Conservation (phyloP, 2,329 filamentous ascomycete genomes). For the Nannizziopsis arthrosporioides region DNA sequence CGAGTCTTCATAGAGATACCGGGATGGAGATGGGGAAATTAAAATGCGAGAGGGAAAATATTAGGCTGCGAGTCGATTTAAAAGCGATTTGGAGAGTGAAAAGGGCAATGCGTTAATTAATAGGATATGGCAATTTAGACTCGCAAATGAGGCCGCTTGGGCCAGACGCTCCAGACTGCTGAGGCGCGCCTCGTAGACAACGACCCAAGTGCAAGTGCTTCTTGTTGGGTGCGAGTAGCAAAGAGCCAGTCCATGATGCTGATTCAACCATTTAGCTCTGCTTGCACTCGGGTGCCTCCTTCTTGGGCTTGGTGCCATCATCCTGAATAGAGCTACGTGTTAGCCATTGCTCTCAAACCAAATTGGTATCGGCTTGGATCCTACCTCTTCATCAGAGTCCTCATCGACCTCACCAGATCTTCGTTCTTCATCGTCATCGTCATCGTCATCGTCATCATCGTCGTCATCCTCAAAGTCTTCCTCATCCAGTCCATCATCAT, state of each 20-base stretch:
- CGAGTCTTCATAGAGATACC: not conserved
- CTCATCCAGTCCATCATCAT: constrained; percentile 73
- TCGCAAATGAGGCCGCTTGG: no score
- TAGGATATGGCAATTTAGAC: not conserved
- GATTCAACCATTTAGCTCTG: constrained; percentile 54
- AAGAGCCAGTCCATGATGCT: not conserved
- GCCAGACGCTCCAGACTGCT: no score
- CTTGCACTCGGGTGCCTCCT: constrained; percentile 92
- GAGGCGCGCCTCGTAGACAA: not conserved
- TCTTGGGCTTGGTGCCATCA: constrained; percentile 79
- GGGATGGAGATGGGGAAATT: not conserved
- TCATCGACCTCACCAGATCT: constrained; percentile 52
- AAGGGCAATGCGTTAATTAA: constrained; percentile 1
- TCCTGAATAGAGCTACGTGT: constrained; percentile 46
- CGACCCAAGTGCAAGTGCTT: not conserved
- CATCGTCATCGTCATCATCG: constrained; percentile 81
- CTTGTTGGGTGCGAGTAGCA: not conserved
- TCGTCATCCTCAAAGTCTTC: constrained; percentile 82
- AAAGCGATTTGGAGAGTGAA: not conserved
- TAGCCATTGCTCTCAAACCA: constrained; percentile 1
- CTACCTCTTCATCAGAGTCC: constrained; percentile 46
- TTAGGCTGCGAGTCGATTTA: constrained; percentile 1
- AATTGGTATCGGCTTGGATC: constrained; percentile 11
- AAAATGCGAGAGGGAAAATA: not conserved
- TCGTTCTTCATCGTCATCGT: constrained; percentile 68